Percentiles rank a stretch among this genome's conserved stretches.
Conservation (phyloP, 148 eudicot genomes). For the Fagopyrum esculentum region DNA sequence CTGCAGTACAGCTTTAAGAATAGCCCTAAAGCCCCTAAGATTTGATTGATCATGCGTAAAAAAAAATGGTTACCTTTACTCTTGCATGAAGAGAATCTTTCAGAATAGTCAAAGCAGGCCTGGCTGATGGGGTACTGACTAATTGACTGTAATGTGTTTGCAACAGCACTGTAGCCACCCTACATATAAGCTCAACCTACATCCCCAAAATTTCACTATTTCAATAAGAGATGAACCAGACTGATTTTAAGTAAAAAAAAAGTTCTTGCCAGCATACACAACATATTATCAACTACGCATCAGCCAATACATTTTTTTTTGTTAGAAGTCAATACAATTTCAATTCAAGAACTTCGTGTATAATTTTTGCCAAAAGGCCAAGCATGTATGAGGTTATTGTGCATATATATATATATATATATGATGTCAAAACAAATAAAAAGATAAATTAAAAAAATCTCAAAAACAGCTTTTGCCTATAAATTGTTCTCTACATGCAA, state of each 20-base stretch:
- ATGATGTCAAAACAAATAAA: no score
- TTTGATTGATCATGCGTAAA: neutral
- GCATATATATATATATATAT: no score
- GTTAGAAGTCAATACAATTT: neutral
- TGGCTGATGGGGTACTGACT: conserved; percentile 59
- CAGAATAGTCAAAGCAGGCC: conserved; percentile 58
- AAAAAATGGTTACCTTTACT: conserved; percentile 60
- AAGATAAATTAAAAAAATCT: no score
- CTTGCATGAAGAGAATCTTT: conserved; percentile 63
- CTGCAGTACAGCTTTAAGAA: neutral
- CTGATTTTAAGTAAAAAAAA: neutral
- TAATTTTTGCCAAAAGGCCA: no score
- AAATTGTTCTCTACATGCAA: no score
- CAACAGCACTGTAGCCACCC: conserved; percentile 55
- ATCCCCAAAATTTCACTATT: neutral
- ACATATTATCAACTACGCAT: neutral
- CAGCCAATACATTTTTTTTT: no score
- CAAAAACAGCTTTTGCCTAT: no score
- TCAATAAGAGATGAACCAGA: neutral
- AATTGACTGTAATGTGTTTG: conserved; percentile 81
- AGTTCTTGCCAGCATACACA: neutral
- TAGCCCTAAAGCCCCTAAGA: no score
- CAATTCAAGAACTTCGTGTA: neutral
- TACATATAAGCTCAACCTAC: conserved; percentile 90
- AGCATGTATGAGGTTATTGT: no score